phyloP scores from a whole-genome alignment of 75 land plant genomes.

The Ceratopteris richardii region DNA sequence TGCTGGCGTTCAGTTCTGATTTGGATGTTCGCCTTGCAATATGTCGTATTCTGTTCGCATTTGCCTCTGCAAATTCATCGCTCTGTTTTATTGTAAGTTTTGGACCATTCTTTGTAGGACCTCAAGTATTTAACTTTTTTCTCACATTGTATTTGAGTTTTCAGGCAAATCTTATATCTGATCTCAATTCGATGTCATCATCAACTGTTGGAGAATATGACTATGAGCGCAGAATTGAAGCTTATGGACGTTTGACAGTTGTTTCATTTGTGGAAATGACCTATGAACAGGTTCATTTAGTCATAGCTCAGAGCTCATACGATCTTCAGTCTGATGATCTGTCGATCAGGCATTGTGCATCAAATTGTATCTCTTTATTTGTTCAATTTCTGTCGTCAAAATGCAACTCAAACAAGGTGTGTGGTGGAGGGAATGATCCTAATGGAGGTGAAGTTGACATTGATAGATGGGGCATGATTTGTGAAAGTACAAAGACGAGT shows the following conservation, averaged over 20 bases:
- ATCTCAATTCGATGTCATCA: conserved; percentile 68
- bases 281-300: conserved; percentile 35
- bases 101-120: not conserved
- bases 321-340: conserved; percentile 74
- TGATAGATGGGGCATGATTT: too few relatives aligned
- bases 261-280: conserved; percentile 30
- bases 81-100: conserved; percentile 24
- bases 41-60: conserved; percentile 51
- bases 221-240: conserved; percentile 53
- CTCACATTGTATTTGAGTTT: conserved; percentile 3
- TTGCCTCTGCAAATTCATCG: conserved; percentile 46
- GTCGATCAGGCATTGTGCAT: conserved; percentile 71
- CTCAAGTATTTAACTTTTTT: conserved; percentile 2
- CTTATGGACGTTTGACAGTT: conserved; percentile 45
- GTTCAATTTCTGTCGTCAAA: conserved; percentile 40
- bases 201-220: conserved; percentile 57
- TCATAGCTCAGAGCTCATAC: conserved; percentile 63
- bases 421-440: not conserved
- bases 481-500: not conserved
- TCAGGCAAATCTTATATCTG: conserved; percentile 56
- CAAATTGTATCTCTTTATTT: conserved; percentile 44
- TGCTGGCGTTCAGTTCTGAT: conserved; percentile 36
- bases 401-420: not conserved
- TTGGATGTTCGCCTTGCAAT: conserved; percentile 39
- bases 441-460: not conserved